Evolutionary conservation across 2,329 filamentous ascomycete species (phyloP), one percentile per base, ranked within the genome.

Genomic region (Hymenoscyphus fraxineus): DNA sequence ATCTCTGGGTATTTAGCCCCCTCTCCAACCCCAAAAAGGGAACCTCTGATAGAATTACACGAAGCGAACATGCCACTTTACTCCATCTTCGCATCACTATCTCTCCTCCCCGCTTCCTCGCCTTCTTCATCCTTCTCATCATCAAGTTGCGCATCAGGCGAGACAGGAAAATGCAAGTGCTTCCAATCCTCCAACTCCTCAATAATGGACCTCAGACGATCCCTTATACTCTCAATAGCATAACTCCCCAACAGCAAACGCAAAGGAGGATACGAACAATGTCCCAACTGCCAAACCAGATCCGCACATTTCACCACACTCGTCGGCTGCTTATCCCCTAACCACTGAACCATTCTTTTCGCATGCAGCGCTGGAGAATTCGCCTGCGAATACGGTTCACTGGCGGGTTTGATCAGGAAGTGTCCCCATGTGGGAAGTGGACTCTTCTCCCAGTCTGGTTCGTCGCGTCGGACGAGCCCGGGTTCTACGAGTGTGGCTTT

Each of bases 121-220:
- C 76, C 71, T 6, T 73, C 75, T 54, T 76, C 73, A 57, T 76
- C 72, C 44, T 77, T 70, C 2, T 76, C 68, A 12, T 65, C 73
- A 22, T 69, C 72, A 44, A 80, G 77, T 0, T 77, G 75, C 31
- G 73, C 75, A 65, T 81, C 81, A 0, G 79, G 74, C 15, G 78
- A 76, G 44, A 77, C 73, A 0, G 84, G 79, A 69, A 92, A 93
- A 75, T 91, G 91, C 38, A 96, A 80, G 74, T 94, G 89, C 73
- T 93, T 95, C 92, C 92, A 96, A 74, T 96, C 92, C 78, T 96
- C 92, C 69, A 96, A 85, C 80, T 99, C 95, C 77, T 98, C 95
- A 13, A 93, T 97, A 51, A 98, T 92, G 66, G 90, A 94, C 69
- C 92, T 85, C 73, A 98, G 78, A 22, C 94, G 84, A 78, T 99